A percentile compares a stretch with the other conserved stretches of the same genome.
phyloP scores from a whole-genome alignment of 2,329 filamentous ascomycete species.

The Claviceps lovelessii region DNA sequence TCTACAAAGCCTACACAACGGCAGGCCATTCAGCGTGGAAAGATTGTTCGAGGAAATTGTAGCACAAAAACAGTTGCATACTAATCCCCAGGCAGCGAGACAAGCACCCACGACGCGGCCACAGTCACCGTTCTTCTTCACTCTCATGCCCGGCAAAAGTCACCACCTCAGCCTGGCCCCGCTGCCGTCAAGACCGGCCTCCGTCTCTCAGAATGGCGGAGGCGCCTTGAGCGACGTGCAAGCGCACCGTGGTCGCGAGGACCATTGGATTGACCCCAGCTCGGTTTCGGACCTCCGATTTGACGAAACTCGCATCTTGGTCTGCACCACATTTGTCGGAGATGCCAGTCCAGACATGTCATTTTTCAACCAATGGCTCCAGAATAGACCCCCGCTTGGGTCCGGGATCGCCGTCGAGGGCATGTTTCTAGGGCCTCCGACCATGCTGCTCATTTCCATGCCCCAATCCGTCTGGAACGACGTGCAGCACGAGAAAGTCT shows the following conservation, averaged over 20 bases:
- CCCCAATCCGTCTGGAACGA: conserved; percentile 48
- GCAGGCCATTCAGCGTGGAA: conserved; percentile 42
- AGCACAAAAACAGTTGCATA: conserved; percentile 28
- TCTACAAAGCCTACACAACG: conserved; percentile 36
- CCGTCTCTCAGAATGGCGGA: conserved; percentile 17
- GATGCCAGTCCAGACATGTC: conserved; percentile 52
- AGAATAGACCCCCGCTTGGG: conserved; percentile 40
- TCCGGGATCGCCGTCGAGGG: conserved; percentile 49
- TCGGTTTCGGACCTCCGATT: conserved; percentile 42
- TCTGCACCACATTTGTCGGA: conserved; percentile 52
- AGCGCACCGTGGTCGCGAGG: conserved; percentile 15
- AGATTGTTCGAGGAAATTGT: conserved; percentile 42
- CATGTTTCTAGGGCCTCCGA: conserved; percentile 53
- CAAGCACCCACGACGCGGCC: conserved; percentile 31
- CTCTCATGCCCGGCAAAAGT: conserved; percentile 37
- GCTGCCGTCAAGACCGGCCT: conserved; percentile 19
- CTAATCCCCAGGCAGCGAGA: conserved; percentile 23
- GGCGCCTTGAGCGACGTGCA: conserved; percentile 12
- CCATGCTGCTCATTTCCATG: conserved; percentile 53
- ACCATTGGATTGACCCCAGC: conserved; percentile 31
- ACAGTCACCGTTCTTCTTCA: conserved; percentile 38
- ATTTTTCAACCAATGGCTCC: conserved; percentile 52
- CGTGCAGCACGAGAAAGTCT: conserved; percentile 52
- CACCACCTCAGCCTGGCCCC: conserved; percentile 40
- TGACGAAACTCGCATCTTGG: conserved; percentile 47